Conservation (phyloP, 2,329 filamentous ascomycete species). For the Sarocladiaceae sp. region DNA sequence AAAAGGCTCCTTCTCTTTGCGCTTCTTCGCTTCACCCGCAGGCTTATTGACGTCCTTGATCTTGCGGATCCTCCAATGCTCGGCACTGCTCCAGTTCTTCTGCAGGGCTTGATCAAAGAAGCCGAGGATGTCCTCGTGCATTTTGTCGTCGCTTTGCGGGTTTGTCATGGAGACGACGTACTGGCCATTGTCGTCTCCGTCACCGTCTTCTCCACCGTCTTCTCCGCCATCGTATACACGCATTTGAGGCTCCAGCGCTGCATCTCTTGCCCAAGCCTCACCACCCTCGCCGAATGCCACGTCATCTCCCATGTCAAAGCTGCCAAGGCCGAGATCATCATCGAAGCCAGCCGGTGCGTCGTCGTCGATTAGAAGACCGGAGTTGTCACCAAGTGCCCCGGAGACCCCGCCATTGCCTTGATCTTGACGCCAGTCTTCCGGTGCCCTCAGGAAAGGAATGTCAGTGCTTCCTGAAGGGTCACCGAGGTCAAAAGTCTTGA, state of each 20-base stretch:
- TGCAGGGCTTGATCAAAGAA: conserved; percentile 96
- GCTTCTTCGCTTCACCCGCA: conserved; percentile 54
- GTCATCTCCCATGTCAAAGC: conserved; percentile 66
- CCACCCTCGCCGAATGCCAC: conserved; percentile 92
- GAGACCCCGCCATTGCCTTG: conserved; percentile 58
- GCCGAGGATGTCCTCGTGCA: conserved; percentile 91
- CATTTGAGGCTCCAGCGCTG: conserved; percentile 80
- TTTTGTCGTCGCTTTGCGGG: conserved; percentile 56
- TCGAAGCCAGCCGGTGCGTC: conserved; percentile 76
- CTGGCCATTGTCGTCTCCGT: conserved; percentile 55
- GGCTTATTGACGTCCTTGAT: conserved; percentile 77
- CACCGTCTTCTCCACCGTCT: conserved; percentile 31
- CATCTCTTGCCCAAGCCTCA: conserved; percentile 91
- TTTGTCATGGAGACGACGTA: conserved; percentile 79
- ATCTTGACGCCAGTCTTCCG: conserved; percentile 78
- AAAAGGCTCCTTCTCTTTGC: conserved; percentile 96
- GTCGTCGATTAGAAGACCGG: conserved; percentile 80
- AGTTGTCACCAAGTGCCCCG: conserved; percentile 58
- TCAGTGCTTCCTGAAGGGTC: conserved; percentile 81
- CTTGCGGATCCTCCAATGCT: conserved; percentile 95
- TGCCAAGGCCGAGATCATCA: conserved; percentile 64
- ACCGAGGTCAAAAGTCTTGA: conserved; percentile 90
- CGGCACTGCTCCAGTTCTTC: conserved; percentile 97
- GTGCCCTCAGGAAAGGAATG: conserved; percentile 85
- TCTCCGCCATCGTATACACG: conserved; percentile 66